Evolutionary conservation across 2,329 filamentous ascomycete species (phyloP), one percentile per base, ranked within the genome.

Genomic region (Xylariaceae sp.): DNA sequence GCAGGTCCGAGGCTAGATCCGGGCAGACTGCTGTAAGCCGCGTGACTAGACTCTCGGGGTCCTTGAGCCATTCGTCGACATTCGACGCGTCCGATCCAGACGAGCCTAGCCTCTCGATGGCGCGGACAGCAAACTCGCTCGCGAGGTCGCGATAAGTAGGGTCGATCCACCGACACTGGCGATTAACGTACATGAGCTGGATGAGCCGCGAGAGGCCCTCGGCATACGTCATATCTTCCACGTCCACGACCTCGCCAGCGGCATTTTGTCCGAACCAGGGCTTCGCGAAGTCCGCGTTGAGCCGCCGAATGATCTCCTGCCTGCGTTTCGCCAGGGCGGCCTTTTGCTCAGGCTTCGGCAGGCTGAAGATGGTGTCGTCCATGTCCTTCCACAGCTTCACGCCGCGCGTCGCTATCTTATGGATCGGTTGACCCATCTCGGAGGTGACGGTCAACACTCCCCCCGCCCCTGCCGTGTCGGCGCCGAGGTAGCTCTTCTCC

Each of bases 361-460:
- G 71, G 57, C 80, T 85, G 72, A 98, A 98, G 57, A 98, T 96
- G 67, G 94, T 96, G 64, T 94, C 79, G 59, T 98, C 92, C 88
- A 98, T 94, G 67, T 98, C 92, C 36, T 88, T 83, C 92, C 92
- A 98, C 72, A 98, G 94, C 40, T 80, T 73, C 34, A 98, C 89
- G 75, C 92, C 92, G 41, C 92, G 85, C 31, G 92, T 98, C 14
- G 92, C 92, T 43, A 98, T 77, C 71, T 98, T 98, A 72, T 98
- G 92, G 46, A 98, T 98, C 4, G 92, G 92, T 71, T 98, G 92
- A 34, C 92, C 92, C 92, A 98, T 97, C 67, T 98, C 92, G 2
- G 92, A 98, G 48, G 88, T 81, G 30, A 98, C 92, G 15, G 92
- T 98, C 55, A 98, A 89, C 48, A 98, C 81, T 61, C 92, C 92